A percentile compares a stretch with the other conserved stretches of the same genome.
Conservation (phyloP, 228 moss, liverwort and hornwort genomes). For the Sphagnum fallax region DNA sequence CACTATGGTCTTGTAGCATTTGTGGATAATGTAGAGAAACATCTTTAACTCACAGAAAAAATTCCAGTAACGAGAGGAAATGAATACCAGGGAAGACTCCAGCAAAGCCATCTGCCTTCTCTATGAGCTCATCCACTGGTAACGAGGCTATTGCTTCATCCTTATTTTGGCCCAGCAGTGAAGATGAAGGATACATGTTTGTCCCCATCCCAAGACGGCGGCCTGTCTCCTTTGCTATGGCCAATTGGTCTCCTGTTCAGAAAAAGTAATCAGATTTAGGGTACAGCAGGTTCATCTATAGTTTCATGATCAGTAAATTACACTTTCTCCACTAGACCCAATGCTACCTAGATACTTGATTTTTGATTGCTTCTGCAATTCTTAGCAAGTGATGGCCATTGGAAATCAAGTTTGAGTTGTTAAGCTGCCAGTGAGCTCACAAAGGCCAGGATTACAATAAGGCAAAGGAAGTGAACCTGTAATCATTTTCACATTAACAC, state of each 20-base stretch:
- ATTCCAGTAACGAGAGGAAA: background rate
- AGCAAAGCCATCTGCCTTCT: slow-evolving; percentile 64
- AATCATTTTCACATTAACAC: slow-evolving; percentile 96
- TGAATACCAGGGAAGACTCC: slow-evolving; percentile 82
- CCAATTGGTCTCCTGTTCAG: slow-evolving; percentile 72
- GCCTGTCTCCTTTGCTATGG: slow-evolving; percentile 93
- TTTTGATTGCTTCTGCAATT: too few relatives aligned
- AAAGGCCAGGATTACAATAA: too few relatives aligned
- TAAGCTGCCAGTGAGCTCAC: too few relatives aligned
- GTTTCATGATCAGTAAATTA: too few relatives aligned
- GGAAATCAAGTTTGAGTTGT: background rate
- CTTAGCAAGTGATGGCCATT: background rate
- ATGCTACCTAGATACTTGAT: too few relatives aligned
- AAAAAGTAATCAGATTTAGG: background rate
- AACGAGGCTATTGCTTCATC: slow-evolving; percentile 63
- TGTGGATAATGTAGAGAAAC: too few relatives aligned
- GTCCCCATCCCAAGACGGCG: slow-evolving; percentile 91
- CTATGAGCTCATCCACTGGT: slow-evolving; percentile 59
- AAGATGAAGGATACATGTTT: slow-evolving; percentile 92
- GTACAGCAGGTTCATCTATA: too few relatives aligned
- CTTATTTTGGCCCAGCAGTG: slow-evolving; percentile 61
- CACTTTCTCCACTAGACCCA: too few relatives aligned
- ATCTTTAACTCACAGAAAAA: background rate
- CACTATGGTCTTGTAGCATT: too few relatives aligned
- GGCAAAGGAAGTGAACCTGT: slow-evolving; percentile 45